These are phyloP conservation scores for Populus pruinosa DNA, from an alignment of 345 rosid genomes.

Conservation along the genomic window DNA sequence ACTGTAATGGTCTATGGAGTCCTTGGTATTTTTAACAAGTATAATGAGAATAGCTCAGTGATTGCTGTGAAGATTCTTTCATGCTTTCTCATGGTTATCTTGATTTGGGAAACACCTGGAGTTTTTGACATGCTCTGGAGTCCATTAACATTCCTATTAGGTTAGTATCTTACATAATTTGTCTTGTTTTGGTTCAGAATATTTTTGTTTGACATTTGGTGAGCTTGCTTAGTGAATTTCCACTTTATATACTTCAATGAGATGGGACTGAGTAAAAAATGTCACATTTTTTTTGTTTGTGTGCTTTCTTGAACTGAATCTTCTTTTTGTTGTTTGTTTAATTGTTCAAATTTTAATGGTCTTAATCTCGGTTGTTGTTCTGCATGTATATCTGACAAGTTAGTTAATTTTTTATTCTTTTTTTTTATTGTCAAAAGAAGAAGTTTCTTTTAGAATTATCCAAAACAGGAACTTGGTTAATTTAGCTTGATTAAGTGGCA, in stretches of 20 bases:
- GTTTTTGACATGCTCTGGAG: conserved; percentile 75
- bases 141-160: conserved; percentile 68
- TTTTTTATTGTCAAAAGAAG: not conserved
- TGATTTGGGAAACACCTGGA: conserved; percentile 95
- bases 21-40: conserved; percentile 77
- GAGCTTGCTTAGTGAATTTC: not conserved
- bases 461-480: not conserved
- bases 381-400: not conserved
- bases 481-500: not conserved
- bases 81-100: conserved; percentile 77
- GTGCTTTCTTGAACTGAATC: not conserved
- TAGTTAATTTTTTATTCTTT: not conserved
- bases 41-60: conserved; percentile 86
- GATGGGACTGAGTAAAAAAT: not conserved
- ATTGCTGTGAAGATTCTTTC: conserved; percentile 77
- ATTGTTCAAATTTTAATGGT: not conserved
- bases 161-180: conserved; percentile 38
- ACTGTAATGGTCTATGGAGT: conserved; percentile 94
- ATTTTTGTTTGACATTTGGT: not conserved
- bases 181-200: not conserved
- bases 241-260: not conserved
- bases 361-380: not conserved
- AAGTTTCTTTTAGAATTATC: not conserved
- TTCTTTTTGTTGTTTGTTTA: not conserved
- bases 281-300: not conserved